Conservation (phyloP, 371 early-diverging fungal genomes). For the Rhizomucor pusillus region DNA sequence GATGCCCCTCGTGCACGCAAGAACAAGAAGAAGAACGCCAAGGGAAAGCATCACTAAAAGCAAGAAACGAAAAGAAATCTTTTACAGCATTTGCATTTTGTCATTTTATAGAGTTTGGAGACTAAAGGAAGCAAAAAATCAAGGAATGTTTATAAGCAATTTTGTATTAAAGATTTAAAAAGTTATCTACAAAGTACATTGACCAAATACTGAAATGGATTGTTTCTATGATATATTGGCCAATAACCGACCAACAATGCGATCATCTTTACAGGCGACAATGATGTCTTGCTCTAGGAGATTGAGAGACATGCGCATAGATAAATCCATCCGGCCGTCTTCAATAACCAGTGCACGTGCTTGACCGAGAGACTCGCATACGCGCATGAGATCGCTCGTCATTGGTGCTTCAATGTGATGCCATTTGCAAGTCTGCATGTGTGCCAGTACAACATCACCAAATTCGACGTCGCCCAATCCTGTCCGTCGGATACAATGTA, state of each 20-base stretch:
- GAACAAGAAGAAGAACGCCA: slow-evolving; percentile 27
- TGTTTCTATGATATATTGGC: no score
- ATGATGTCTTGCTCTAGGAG: slow-evolving; percentile 72
- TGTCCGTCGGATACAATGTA: slow-evolving; percentile 57
- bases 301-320: slow-evolving; percentile 69
- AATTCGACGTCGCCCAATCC: slow-evolving; percentile 80
- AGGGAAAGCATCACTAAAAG: slow-evolving; percentile 8
- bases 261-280: slow-evolving; percentile 70
- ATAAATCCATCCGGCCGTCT: slow-evolving; percentile 68
- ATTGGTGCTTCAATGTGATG: slow-evolving; percentile 63
- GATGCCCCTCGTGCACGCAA: slow-evolving; percentile 20
- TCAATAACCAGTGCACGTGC: slow-evolving; percentile 64
- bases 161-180: no score
- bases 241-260: slow-evolving; percentile 52
- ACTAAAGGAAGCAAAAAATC: not conserved
- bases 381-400: slow-evolving; percentile 58
- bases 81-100: not conserved
- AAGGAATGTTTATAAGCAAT: no score
- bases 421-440: slow-evolving; percentile 63
- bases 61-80: not conserved
- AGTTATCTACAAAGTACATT: no score
- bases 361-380: slow-evolving; percentile 73
- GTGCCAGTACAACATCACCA: slow-evolving; percentile 55
- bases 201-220: no score
- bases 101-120: not conserved